phyloP scores from a whole-genome alignment of 495 filamentous ascomycete genomes.

The Aspergillus affinis region DNA sequence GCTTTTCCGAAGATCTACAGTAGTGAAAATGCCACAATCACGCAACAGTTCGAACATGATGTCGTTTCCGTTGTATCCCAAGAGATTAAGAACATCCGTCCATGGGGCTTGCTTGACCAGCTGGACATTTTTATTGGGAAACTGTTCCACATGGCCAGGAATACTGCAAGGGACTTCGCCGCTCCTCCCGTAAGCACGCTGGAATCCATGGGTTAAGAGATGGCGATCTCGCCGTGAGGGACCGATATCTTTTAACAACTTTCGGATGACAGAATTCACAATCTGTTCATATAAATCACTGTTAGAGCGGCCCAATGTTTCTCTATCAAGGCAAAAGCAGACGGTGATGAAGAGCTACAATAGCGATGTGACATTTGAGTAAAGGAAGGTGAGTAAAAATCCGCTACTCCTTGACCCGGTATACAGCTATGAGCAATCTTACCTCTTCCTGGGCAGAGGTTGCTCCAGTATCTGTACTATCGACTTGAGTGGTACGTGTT shows the following conservation, averaged over 20 bases:
- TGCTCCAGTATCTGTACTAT: constrained; percentile 38
- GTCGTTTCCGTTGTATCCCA: constrained; percentile 75
- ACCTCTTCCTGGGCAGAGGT: constrained; percentile 61
- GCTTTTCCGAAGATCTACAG: constrained; percentile 56
- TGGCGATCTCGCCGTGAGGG: constrained; percentile 57
- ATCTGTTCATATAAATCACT: constrained; percentile 49
- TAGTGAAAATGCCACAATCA: constrained; percentile 73
- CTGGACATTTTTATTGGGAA: constrained; percentile 69
- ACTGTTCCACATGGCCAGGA: constrained; percentile 52
- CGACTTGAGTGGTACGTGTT: constrained; percentile 25
- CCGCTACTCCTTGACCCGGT: neutral
- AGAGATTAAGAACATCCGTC: constrained; percentile 65
- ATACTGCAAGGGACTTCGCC: constrained; percentile 40
- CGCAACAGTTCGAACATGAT: constrained; percentile 80
- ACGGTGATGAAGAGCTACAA: too few species aligned
- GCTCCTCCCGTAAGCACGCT: constrained; percentile 36
- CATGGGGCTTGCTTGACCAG: constrained; percentile 70
- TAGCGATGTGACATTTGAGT: neutral
- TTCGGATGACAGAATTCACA: constrained; percentile 79
- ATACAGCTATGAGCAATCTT: constrained; percentile 14
- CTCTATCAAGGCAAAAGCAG: too few species aligned
- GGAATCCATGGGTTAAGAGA: constrained; percentile 77
- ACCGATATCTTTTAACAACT: constrained; percentile 62
- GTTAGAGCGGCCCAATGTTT: neutral
- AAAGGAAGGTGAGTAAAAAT: neutral